These are phyloP conservation scores for Elsinoe arachidis DNA, from an alignment of 2,329 filamentous ascomycete species.

Conservation along the genomic window DNA sequence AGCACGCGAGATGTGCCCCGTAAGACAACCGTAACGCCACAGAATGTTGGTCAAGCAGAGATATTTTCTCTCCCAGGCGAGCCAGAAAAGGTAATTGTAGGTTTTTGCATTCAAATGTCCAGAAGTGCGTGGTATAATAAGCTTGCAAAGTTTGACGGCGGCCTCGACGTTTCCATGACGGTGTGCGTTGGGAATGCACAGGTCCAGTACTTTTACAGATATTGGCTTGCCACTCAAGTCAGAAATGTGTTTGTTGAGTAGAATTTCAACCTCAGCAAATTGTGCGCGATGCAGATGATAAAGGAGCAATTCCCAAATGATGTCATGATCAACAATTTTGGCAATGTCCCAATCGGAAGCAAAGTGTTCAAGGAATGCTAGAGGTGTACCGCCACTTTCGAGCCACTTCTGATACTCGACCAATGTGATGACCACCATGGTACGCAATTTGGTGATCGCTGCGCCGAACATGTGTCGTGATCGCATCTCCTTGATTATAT, in stretches of 20 bases:
- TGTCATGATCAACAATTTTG: conserved; percentile 18
- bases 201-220: background rate
- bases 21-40: conserved; percentile 27
- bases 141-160: background rate
- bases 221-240: background rate
- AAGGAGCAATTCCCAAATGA: conserved; percentile 16
- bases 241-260: conserved; percentile 5
- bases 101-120: conserved; percentile 8
- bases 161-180: background rate
- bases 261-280: conserved; percentile 16
- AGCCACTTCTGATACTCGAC: conserved; percentile 18
- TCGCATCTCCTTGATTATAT: conserved; percentile 20
- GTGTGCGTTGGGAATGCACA: background rate
- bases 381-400: conserved; percentile 8
- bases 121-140: background rate
- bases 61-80: conserved; percentile 21
- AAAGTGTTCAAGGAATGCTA: conserved; percentile 19
- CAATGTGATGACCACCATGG: conserved; percentile 10
- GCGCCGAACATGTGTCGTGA: conserved; percentile 18
- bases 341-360: conserved; percentile 19
- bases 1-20: conserved; percentile 18
- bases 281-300: conserved; percentile 16
- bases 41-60: conserved; percentile 26
- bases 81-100: conserved; percentile 17
- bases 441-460: conserved; percentile 10